Conservation (phyloP, 2,329 filamentous ascomycete species). For the Fusarium mundagurra region DNA sequence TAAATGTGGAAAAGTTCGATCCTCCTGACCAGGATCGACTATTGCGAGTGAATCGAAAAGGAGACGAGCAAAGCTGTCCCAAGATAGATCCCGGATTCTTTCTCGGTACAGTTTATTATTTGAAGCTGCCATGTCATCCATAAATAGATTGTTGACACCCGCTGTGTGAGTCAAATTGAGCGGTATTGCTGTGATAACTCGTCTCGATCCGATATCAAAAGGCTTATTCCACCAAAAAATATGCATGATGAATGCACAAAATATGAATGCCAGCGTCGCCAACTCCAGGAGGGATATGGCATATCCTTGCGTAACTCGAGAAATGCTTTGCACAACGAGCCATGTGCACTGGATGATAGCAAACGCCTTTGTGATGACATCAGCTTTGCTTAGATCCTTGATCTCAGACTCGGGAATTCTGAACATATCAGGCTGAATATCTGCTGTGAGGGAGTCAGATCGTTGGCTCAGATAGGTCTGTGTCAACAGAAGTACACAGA, state of each 20-base stretch:
- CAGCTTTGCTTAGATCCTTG: background rate
- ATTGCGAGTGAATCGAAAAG: fast-evolving
- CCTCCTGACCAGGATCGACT: fast-evolving
- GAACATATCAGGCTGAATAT: fast-evolving
- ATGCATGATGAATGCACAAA: background rate
- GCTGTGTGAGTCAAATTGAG: fast-evolving
- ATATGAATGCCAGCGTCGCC: background rate
- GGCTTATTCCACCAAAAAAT: background rate
- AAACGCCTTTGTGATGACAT: background rate
- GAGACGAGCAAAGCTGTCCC: fast-evolving
- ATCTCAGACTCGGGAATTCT: background rate
- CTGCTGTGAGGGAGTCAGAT: background rate
- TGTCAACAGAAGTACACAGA: background rate
- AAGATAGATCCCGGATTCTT: background rate
- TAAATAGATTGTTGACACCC: fast-evolving
- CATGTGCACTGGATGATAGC: background rate
- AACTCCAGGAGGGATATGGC: background rate
- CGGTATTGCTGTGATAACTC: fast-evolving
- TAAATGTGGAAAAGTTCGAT: background rate
- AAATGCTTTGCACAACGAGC: background rate
- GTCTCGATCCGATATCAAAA: background rate
- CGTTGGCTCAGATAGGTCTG: fast-evolving
- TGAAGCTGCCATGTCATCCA: background rate
- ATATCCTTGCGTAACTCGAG: fast-evolving
- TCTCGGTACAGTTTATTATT: fast-evolving